Evolutionary conservation across 2,329 filamentous ascomycete species (phyloP), one percentile per base, ranked within the genome.

Genomic region (Monosporascus cannonballus): DNA sequence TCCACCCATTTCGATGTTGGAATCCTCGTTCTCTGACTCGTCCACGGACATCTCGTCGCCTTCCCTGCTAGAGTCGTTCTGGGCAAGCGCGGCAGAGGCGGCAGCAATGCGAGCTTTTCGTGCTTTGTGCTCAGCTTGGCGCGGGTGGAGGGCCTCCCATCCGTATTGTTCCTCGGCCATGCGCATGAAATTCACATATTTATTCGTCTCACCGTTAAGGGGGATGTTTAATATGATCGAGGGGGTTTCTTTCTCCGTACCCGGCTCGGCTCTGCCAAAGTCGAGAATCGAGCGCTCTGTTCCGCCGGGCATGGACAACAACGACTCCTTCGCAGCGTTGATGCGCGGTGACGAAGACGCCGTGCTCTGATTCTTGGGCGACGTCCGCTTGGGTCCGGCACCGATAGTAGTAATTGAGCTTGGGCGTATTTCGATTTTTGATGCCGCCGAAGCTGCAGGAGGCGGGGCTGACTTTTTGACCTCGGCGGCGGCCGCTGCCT

Each of bases 131-230:
- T 92, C 92, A 2, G 94, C 94, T 56, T 95, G 79, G 7, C 92
- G 87, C 30, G 94, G 94, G 67, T 97, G 92, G 37, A 97, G 78
- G 0, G 93, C 94, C 56, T 95, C 91, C 78, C 93, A 96, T 24
- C 94, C 94, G 68, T 96, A 97, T 56, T 87, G 88, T 58, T 95
- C 91, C 70, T 96, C 90, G 11, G 95, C 94, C 71, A 97, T 79
- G 45, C 90, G 89, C 64, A 93, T 92, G 59, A 97, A 96, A 69
- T 97, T 97, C 72, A 99, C 84, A 56, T 95, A 93, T 60, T 93
- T 90, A 68, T 96, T 96, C 37, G 83, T 87, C 61, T 89, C 85
- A 41, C 90, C 89, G 5, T 86, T 82, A 39, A 99, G 79, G 0
- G 89, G 84, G 53, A 99, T 86, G 51, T 88, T 85, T 18, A 99